Percentiles rank a stretch among this genome's conserved stretches.
phyloP scores from a whole-genome alignment of 306 rosid species.

The Citrullus amarus region DNA sequence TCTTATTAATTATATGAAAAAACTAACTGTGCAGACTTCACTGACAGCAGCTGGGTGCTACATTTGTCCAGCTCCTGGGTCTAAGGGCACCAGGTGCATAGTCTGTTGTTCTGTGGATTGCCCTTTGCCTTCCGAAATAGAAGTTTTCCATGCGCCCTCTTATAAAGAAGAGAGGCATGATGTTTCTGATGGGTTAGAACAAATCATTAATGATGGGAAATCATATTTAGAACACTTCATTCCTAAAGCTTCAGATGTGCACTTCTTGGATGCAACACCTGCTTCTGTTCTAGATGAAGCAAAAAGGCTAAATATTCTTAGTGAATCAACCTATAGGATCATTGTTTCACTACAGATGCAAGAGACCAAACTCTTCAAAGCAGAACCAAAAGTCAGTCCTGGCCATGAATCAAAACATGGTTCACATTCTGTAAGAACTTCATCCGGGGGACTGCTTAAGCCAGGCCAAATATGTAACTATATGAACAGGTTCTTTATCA shows the following conservation, averaged over 20 bases:
- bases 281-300: constrained; percentile 59
- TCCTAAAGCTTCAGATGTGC: constrained; percentile 50
- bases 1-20: not conserved
- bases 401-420: constrained; percentile 25
- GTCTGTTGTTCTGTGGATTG: constrained; percentile 59
- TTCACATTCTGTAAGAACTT: constrained; percentile 18
- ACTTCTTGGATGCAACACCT: constrained; percentile 46
- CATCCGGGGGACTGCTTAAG: constrained; percentile 28
- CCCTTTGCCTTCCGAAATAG: constrained; percentile 46
- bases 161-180: constrained; percentile 12
- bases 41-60: constrained; percentile 85
- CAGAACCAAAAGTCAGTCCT: constrained; percentile 24
- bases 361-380: constrained; percentile 58
- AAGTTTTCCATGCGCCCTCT: constrained; percentile 21
- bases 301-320: constrained; percentile 38
- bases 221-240: constrained; percentile 26
- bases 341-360: constrained; percentile 45
- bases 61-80: constrained; percentile 88
- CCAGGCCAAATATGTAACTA: constrained; percentile 45
- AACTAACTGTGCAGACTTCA: constrained; percentile 39
- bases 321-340: constrained; percentile 43
- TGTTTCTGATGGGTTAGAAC: constrained; percentile 27
- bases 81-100: constrained; percentile 57
- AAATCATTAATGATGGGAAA: constrained; percentile 39
- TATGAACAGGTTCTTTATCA: constrained; percentile 67